Conservation (phyloP, 2,329 filamentous ascomycete species). For the Monosporascus sp. region DNA sequence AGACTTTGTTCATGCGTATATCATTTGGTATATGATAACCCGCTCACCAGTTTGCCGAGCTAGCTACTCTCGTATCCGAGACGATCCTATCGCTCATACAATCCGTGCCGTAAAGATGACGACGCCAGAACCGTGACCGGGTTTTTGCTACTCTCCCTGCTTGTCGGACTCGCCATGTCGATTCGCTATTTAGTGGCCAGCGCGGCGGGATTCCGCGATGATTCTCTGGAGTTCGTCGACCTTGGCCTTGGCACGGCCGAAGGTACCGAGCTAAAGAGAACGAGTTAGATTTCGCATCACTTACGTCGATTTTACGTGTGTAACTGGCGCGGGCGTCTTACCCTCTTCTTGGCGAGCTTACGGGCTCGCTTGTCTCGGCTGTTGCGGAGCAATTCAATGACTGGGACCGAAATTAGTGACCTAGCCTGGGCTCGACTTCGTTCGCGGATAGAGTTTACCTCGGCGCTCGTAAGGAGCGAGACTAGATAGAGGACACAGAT, state of each 20-base stretch:
- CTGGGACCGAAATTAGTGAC: slow-evolving; percentile 24
- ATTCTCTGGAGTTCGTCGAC: slow-evolving; percentile 98
- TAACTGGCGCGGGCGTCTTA: slow-evolving; percentile 42
- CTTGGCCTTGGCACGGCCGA: slow-evolving; percentile 98
- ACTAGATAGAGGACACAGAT: slow-evolving; percentile 33
- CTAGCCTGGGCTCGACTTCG: not conserved
- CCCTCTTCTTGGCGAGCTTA: slow-evolving; percentile 99
- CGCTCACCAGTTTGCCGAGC: slow-evolving; percentile 9
- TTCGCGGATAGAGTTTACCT: slow-evolving; percentile 7
- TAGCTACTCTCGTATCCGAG: slow-evolving; percentile 4
- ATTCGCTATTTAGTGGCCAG: slow-evolving; percentile 46
- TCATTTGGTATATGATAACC: slow-evolving; percentile 12
- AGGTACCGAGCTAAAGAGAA: slow-evolving; percentile 76
- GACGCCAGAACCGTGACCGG: slow-evolving; percentile 20
- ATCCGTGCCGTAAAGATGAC: slow-evolving; percentile 19
- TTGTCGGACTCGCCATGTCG: not conserved
- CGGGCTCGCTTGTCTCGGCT: slow-evolving; percentile 98
- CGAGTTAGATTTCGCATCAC: slow-evolving; percentile 17
- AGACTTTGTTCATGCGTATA: slow-evolving; percentile 13
- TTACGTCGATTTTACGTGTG: not conserved
- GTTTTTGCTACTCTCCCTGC: slow-evolving; percentile 14
- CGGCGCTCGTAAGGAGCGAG: slow-evolving; percentile 96
- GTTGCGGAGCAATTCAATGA: slow-evolving; percentile 99
- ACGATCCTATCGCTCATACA: slow-evolving; percentile 9
- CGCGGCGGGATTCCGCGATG: slow-evolving; percentile 87